phyloP scores from a whole-genome alignment of 1,284 basidiomycete species.

The Moniliella sp. region DNA sequence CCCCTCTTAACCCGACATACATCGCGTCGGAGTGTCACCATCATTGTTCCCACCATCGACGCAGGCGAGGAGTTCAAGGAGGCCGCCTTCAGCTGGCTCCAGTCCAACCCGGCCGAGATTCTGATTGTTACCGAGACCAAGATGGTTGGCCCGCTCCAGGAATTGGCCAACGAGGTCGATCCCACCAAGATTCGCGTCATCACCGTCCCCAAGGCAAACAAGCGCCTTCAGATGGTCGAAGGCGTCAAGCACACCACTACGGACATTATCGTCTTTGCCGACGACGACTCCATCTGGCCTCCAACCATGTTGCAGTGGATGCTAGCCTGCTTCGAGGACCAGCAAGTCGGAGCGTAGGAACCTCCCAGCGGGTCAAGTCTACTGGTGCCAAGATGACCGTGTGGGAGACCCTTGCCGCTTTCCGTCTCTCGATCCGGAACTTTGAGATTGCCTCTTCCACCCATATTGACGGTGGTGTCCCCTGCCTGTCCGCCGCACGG shows the following conservation, averaged over 20 bases:
- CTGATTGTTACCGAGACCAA: constrained; percentile 78
- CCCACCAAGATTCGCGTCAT: constrained; percentile 59
- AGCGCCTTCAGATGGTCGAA: constrained; percentile 72
- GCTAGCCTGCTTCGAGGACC: constrained; percentile 76
- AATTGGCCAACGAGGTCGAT: constrained; percentile 63
- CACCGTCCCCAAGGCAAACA: constrained; percentile 75
- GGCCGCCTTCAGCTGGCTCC: constrained; percentile 69
- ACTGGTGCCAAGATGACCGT: constrained; percentile 58
- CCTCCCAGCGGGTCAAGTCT: constrained; percentile 61
- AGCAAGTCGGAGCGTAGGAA: constrained; percentile 71
- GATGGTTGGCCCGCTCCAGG: constrained; percentile 63
- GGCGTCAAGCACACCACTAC: constrained; percentile 69
- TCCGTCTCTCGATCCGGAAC: constrained; percentile 70
- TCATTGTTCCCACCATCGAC: constrained; percentile 80
- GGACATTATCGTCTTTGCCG: constrained; percentile 82
- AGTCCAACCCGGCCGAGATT: constrained; percentile 70
- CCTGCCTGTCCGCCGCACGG: constrained; percentile 70
- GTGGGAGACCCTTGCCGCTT: constrained; percentile 77
- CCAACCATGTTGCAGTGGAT: constrained; percentile 60
- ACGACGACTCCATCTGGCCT: constrained; percentile 85
- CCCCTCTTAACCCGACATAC: constrained; percentile 69
- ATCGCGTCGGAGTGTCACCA: constrained; percentile 70
- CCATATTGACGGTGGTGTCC: constrained; percentile 73
- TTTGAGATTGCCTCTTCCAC: constrained; percentile 69
- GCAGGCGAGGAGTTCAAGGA: constrained; percentile 82